These are phyloP conservation scores for Ophiosphaerella herpotricha DNA, from an alignment of 2,329 filamentous ascomycete species.

Conservation along the genomic window DNA sequence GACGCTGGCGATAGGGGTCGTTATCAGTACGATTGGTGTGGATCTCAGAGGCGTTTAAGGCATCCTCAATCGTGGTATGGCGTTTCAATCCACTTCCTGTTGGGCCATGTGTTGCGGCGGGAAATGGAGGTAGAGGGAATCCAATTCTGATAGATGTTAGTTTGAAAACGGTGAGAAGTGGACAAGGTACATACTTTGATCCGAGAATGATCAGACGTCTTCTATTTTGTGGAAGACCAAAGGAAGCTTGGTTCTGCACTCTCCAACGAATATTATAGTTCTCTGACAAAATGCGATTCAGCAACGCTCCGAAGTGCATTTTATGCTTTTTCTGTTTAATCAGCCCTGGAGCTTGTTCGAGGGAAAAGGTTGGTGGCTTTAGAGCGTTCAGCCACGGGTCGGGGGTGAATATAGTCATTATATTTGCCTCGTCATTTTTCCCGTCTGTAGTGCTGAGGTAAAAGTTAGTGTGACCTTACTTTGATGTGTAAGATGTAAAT, in stretches of 20 bases:
- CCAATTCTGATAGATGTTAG: constrained; percentile 22
- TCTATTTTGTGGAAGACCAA: constrained; percentile 30
- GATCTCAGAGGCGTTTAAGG: constrained; percentile 9
- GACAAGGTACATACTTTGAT: constrained; percentile 19
- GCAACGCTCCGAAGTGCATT: constrained; percentile 8
- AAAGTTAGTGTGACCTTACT: background rate
- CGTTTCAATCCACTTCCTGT: constrained; percentile 24
- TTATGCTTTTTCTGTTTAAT: constrained; percentile 13
- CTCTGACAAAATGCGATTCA: background rate
- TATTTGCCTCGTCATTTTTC: constrained; percentile 26
- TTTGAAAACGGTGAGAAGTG: background rate
- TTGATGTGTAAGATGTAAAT: background rate
- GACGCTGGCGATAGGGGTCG: constrained; percentile 27
- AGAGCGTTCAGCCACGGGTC: constrained; percentile 15
- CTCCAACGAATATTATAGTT: background rate
- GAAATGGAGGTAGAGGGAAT: constrained; percentile 36
- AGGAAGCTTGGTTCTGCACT: constrained; percentile 1
- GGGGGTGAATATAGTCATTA: constrained; percentile 22
- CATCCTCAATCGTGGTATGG: constrained; percentile 23
- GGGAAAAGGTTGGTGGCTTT: constrained; percentile 21
- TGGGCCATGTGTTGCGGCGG: constrained; percentile 28
- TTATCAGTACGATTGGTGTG: background rate
- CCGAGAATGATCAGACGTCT: constrained; percentile 35
- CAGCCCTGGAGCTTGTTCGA: constrained; percentile 10
- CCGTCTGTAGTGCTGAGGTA: constrained; percentile 14